phyloP scores from a whole-genome alignment of 257 asterid species.

The Solanum gandarillasii region DNA sequence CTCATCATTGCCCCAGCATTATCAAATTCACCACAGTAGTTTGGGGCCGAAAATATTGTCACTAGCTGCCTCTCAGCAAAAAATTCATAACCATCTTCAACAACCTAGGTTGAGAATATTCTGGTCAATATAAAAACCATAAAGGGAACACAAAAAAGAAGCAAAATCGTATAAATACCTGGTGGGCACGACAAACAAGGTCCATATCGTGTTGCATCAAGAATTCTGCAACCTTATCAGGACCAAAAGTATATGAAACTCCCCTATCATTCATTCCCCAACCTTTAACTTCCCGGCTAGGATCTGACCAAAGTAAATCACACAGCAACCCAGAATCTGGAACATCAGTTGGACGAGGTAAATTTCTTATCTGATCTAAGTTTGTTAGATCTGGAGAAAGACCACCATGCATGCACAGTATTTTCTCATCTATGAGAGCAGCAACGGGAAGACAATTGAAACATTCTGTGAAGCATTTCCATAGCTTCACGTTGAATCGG shows the following conservation, averaged over 20 bases:
- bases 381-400: conserved; percentile 64
- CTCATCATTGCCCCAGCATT: conserved; percentile 92
- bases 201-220: conserved; percentile 74
- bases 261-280: conserved; percentile 88
- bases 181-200: conserved; percentile 79
- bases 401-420: conserved; percentile 79
- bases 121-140: neutral
- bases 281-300: conserved; percentile 59
- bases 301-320: conserved; percentile 76
- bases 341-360: conserved; percentile 63
- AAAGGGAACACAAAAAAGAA: neutral
- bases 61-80: conserved; percentile 80
- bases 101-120: conserved; percentile 38
- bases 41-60: conserved; percentile 78
- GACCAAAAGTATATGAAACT: conserved; percentile 63
- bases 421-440: conserved; percentile 64
- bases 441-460: conserved; percentile 77
- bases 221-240: conserved; percentile 77
- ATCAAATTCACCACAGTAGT: conserved; percentile 76
- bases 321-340: conserved; percentile 70
- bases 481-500: conserved; percentile 52
- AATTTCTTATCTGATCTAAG: conserved; percentile 55
- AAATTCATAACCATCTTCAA: conserved; percentile 81
- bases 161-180: conserved; percentile 24
- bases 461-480: conserved; percentile 63